Evolutionary conservation across 441 rosid genomes (phyloP).

Genomic region (Bruguiera hainesii): DNA sequence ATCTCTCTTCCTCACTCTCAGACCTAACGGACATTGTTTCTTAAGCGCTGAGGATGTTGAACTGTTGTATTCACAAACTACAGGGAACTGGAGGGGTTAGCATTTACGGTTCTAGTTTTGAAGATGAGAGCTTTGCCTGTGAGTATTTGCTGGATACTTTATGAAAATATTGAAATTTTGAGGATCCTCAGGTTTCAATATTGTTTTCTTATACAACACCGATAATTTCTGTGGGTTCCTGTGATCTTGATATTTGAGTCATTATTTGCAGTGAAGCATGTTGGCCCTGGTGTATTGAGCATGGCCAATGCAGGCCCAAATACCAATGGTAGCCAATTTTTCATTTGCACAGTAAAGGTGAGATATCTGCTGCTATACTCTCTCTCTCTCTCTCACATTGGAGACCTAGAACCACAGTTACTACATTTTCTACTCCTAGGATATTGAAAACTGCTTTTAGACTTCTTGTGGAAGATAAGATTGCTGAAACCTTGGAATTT

Average conservation of each 20-base stretch:
- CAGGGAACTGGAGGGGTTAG: constrained; percentile 99
- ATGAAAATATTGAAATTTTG: neutral
- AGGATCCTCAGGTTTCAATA: neutral
- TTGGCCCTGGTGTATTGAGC: constrained; percentile 90
- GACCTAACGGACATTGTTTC: neutral
- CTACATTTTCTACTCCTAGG: neutral
- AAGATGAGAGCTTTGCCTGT: constrained; percentile 88
- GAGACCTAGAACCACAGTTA: neutral
- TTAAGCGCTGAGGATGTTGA: neutral
- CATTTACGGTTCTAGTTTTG: constrained; percentile 79
- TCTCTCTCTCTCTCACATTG: neutral
- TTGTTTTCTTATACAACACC: neutral
- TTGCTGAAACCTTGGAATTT: neutral
- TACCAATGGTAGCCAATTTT: constrained; percentile 97
- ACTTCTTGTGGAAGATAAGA: neutral
- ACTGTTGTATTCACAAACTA: constrained; percentile 17
- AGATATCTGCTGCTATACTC: constrained; percentile 17
- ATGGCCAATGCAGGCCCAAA: constrained; percentile 99
- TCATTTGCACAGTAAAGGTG: constrained; percentile 93
- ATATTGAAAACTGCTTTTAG: neutral
- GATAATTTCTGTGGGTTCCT: constrained; percentile 10
- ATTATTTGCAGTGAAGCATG: constrained; percentile 67
- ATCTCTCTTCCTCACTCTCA: neutral
- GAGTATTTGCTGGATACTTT: constrained; percentile 33
- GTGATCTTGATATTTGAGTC: constrained; percentile 9